These are phyloP conservation scores for Phyllachora maydis DNA, from an alignment of 2,329 filamentous ascomycete species.

Conservation along the genomic window DNA sequence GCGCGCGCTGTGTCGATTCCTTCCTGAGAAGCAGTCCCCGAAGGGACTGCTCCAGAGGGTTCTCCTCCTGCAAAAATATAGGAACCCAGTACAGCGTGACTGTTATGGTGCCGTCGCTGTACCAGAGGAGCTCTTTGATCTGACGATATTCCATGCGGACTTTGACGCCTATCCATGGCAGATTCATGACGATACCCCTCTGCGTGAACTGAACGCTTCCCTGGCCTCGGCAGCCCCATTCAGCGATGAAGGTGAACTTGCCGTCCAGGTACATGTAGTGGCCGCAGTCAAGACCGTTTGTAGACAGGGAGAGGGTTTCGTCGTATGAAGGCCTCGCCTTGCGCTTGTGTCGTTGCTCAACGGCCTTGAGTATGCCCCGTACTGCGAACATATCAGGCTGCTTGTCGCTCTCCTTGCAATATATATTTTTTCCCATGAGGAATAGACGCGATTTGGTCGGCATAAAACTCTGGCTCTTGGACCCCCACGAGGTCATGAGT, in stretches of 20 bases:
- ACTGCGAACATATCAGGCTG: conserved; percentile 5
- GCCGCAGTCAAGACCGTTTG: conserved; percentile 14
- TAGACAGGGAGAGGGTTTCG: conserved; percentile 3
- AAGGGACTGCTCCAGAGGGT: too few species aligned
- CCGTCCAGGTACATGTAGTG: conserved; percentile 19
- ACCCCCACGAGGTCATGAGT: neutral
- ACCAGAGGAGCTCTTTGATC: conserved; percentile 22
- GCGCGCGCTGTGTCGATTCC: too few species aligned
- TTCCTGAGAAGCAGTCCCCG: too few species aligned
- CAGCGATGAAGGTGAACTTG: conserved; percentile 21
- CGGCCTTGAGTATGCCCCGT: conserved; percentile 5
- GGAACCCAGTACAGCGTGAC: too few species aligned
- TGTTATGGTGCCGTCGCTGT: conserved; percentile 15
- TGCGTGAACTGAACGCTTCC: conserved; percentile 20
- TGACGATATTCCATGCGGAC: too few species aligned
- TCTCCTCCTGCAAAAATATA: too few species aligned
- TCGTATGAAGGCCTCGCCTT: conserved; percentile 1
- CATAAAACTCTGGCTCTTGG: conserved; percentile 1
- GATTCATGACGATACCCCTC: conserved; percentile 19
- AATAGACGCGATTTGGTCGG: conserved; percentile 8
- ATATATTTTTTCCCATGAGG: conserved; percentile 10
- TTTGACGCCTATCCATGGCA: too few species aligned
- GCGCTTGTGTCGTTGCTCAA: conserved; percentile 3
- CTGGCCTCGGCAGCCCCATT: conserved; percentile 12
- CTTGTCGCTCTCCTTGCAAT: conserved; percentile 8